Evolutionary conservation across 345 rosid genomes (phyloP).

Genomic region (Clausena lansium): DNA sequence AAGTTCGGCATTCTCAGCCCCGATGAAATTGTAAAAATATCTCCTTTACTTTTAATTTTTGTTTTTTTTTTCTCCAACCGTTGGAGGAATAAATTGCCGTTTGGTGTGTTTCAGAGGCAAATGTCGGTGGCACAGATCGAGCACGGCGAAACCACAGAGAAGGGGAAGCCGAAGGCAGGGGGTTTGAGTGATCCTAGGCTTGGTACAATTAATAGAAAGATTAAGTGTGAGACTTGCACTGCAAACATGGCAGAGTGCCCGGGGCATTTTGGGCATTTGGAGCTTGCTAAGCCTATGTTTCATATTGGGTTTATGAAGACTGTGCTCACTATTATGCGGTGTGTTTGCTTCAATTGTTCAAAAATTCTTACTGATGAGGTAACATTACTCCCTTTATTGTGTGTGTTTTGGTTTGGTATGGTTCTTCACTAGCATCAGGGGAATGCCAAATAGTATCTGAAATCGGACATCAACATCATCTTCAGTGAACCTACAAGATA

Average conservation of each 20-base stretch:
- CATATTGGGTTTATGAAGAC: constrained; percentile 92
- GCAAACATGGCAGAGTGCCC: constrained; percentile 98
- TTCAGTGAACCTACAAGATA: background rate
- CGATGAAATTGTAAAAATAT: constrained; percentile 75
- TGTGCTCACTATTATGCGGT: constrained; percentile 87
- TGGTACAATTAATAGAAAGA: constrained; percentile 85
- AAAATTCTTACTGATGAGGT: constrained; percentile 90
- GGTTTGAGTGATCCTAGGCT: constrained; percentile 82
- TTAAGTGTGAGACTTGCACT: constrained; percentile 86
- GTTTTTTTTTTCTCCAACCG: background rate
- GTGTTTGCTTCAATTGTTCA: constrained; percentile 93
- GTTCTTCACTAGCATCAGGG: background rate
- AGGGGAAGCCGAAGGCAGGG: constrained; percentile 76
- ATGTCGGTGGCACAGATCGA: constrained; percentile 85
- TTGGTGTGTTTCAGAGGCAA: constrained; percentile 70
- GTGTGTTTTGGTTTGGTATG: background rate
- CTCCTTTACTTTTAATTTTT: background rate
- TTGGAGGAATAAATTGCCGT: background rate
- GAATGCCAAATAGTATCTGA: background rate
- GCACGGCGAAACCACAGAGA: constrained; percentile 84
- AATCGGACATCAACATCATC: too few relatives aligned
- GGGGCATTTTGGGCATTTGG: constrained; percentile 92
- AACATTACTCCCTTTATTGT: constrained; percentile 8
- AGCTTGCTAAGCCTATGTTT: constrained; percentile 96
- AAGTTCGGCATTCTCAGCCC: constrained; percentile 96